phyloP scores from a whole-genome alignment of 2,329 filamentous ascomycete species.

The Aaosphaeria arxii region DNA sequence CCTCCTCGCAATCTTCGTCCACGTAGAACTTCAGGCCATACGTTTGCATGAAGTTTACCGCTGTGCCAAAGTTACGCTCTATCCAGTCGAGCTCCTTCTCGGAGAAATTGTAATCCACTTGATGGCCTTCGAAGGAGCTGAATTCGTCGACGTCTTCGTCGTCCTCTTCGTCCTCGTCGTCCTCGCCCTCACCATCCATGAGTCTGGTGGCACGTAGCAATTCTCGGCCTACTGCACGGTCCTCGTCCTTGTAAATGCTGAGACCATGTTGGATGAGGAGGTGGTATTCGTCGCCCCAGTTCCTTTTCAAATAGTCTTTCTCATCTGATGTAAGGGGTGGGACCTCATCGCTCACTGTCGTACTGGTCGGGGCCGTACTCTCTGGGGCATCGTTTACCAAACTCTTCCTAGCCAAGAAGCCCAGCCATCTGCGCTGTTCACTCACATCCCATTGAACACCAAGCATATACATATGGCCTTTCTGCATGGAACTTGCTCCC shows the following conservation, averaged over 20 bases:
- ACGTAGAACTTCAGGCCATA: conserved; percentile 14
- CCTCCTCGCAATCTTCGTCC: conserved; percentile 10
- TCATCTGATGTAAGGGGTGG: background rate
- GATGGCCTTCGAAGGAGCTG: background rate
- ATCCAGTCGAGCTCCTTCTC: conserved; percentile 7
- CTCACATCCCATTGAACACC: too few species aligned
- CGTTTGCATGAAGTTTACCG: conserved; percentile 9
- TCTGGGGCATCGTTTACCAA: too few species aligned
- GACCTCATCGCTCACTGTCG: too few species aligned
- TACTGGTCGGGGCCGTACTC: too few species aligned
- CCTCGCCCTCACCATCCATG: background rate
- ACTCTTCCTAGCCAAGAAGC: too few species aligned
- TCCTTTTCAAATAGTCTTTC: background rate
- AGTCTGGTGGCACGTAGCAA: background rate
- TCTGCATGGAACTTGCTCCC: background rate
- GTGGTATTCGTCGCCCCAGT: background rate
- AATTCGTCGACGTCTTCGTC: background rate
- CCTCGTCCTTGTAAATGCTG: background rate
- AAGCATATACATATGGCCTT: background rate
- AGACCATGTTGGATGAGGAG: background rate
- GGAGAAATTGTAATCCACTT: background rate
- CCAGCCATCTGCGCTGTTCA: too few species aligned
- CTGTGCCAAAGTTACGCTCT: conserved; percentile 8
- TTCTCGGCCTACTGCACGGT: background rate
- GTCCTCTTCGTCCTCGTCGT: background rate